A percentile compares a stretch with the other conserved stretches of the same genome.
Conservation (phyloP, 176 grass and related monocot species). For the Guadua angustifolia region DNA sequence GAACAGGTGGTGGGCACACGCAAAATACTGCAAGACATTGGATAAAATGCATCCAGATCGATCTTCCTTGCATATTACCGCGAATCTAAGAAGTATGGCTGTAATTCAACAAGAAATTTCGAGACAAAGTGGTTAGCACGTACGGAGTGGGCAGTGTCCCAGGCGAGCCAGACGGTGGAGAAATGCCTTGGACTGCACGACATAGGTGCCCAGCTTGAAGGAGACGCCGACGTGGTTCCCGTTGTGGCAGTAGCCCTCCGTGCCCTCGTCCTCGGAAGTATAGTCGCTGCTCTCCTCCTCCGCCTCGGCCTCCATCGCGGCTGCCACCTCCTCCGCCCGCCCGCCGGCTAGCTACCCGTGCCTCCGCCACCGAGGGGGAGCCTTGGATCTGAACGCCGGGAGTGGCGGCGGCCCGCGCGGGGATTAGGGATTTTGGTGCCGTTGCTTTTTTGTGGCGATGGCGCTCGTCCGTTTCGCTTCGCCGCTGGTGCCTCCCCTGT, state of each 20-base stretch:
- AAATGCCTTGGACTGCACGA: constrained; percentile 91
- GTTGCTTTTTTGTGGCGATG: no score
- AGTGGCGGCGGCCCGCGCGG: no score
- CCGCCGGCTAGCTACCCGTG: no score
- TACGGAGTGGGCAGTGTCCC: constrained; percentile 75
- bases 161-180: no score
- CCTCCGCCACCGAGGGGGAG: no score
- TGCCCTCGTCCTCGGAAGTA: constrained; percentile 98
- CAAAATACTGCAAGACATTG: background rate
- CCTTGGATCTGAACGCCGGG: no score
- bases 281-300: no score
- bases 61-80: background rate
- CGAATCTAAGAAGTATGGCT: constrained; percentile 4
- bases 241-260: constrained; percentile 87
- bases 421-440: no score
- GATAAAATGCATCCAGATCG: constrained; percentile 43
- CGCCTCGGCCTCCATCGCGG: no score
- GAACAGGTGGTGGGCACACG: constrained; percentile 44
- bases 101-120: background rate
- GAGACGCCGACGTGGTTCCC: constrained; percentile 94
- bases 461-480: no score
- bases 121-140: constrained; percentile 20
- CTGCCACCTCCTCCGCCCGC: no score
- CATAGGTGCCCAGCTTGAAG: constrained; percentile 92
- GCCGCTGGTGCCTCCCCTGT: no score